Percentiles rank a stretch among this genome's conserved stretches.
phyloP scores from a whole-genome alignment of 495 filamentous ascomycete species.

The Pyronema domesticum region DNA sequence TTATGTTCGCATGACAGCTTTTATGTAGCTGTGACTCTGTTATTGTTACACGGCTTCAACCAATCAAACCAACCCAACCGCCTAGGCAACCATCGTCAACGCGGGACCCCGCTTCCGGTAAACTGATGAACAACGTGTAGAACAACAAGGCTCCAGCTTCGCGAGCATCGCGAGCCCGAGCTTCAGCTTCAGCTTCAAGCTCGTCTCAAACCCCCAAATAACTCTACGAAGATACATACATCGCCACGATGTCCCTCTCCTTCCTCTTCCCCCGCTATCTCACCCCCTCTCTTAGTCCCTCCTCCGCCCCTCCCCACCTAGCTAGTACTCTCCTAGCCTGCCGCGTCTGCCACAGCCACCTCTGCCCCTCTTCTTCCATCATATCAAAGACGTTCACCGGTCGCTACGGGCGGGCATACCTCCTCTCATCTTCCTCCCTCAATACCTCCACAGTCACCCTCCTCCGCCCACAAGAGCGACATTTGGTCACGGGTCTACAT shows the following conservation, averaged over 20 bases:
- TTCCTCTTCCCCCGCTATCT: neutral
- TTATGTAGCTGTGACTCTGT: neutral
- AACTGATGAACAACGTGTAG: too few species aligned
- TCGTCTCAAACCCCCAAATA: too few species aligned
- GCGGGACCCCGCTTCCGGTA: neutral
- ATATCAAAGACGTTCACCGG: neutral
- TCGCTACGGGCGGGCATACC: neutral
- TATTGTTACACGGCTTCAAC: neutral
- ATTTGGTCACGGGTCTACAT: neutral
- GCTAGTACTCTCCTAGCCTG: neutral
- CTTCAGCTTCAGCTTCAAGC: too few species aligned
- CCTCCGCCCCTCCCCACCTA: neutral
- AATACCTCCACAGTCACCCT: neutral
- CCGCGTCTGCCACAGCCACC: neutral
- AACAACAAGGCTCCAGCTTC: too few species aligned
- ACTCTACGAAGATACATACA: neutral
- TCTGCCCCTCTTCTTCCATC: neutral
- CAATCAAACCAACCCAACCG: neutral
- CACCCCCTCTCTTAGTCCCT: neutral
- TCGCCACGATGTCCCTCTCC: neutral
- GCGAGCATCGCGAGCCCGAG: too few species aligned
- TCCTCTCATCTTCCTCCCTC: neutral
- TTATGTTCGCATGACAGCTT: too few species aligned
- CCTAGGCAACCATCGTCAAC: neutral
- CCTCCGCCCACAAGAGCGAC: neutral